Evolutionary conservation across 1,284 basidiomycete genomes (phyloP), one percentile per base, ranked within the genome.

Genomic region (Veloboletus limbatus): DNA sequence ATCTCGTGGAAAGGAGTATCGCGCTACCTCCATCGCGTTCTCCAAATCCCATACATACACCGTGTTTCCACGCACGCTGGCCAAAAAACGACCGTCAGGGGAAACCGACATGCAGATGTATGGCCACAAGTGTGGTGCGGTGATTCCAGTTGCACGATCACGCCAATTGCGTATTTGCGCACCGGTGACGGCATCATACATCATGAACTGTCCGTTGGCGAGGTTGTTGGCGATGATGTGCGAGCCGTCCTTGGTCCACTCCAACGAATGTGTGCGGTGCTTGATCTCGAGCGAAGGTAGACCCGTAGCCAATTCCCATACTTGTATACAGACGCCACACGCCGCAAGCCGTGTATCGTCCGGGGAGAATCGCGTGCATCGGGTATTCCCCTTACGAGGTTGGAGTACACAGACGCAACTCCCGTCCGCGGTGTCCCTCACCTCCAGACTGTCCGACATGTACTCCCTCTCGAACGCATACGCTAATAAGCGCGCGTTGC

Each of bases 331-430:
- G 0, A 57, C 51, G 26, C 56, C 56, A 18, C 56, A 58, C 2
- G 59, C 56, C 1, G 56, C 56, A 33, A 58, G 54, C 30, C 59
- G 54, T 31, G 48, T 42, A 44, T 59, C 48, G 22, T 58, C 57
- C 8, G 56, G 56, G 22, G 56, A 62, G 52, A 58, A 62, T 32
- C 59, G 59, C n/a, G 57, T 62, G 47, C 57, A 58, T 31, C 57
- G 46, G 18, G 55, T 59, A 9, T 62, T 58, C 1, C 57, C 59
- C 45, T 58, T 58, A 2, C 57, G 48, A 3, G 57, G 57, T 10
- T 57, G 59, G 38, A 62, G 59, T 1, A 60, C 51, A 8, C 33
- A 21, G 0, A 62, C 48, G 22, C 43, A 34, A 4, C 22, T 34
- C 33, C 56, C 56, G 25, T 58, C 48, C 4, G 34, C 21, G 24